These are phyloP conservation scores for Ustilago shanxiensis DNA, from an alignment of 1,284 basidiomycete genomes.

Conservation along the genomic window DNA sequence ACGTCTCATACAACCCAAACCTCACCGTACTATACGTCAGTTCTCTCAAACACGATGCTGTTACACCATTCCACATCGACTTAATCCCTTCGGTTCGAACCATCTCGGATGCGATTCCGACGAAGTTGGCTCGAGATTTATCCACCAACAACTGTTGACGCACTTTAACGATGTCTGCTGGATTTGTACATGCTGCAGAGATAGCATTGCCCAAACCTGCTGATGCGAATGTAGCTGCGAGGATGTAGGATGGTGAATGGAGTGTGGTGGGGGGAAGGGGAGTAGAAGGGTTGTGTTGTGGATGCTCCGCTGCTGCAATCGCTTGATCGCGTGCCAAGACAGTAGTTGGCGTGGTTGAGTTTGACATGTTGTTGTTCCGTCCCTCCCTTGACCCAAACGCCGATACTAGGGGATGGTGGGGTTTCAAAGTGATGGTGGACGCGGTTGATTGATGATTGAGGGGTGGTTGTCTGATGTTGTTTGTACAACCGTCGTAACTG, in stretches of 20 bases:
- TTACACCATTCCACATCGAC: conserved; percentile 57
- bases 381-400: too few species aligned
- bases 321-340: conserved; percentile 38
- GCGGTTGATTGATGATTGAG: not conserved
- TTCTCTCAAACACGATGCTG: conserved; percentile 55
- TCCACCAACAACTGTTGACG: conserved; percentile 56
- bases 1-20: conserved; percentile 59
- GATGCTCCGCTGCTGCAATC: conserved; percentile 35
- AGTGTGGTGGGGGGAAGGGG: conserved; percentile 6
- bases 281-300: conserved; percentile 27
- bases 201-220: conserved; percentile 57
- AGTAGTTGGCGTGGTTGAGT: conserved; percentile 12
- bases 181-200: conserved; percentile 57
- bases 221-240: conserved; percentile 51
- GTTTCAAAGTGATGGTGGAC: not conserved
- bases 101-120: conserved; percentile 43
- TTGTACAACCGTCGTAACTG: not conserved
- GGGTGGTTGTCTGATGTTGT: not conserved
- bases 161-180: conserved; percentile 61
- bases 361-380: conserved; percentile 17
- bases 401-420: not conserved
- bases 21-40: conserved; percentile 59
- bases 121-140: conserved; percentile 44
- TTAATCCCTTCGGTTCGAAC: conserved; percentile 37
- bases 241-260: conserved; percentile 26